Evolutionary conservation across 2,329 filamentous ascomycete genomes (phyloP), one percentile per base, ranked within the genome.

Genomic region (Pseudogymnoascus sp.): DNA sequence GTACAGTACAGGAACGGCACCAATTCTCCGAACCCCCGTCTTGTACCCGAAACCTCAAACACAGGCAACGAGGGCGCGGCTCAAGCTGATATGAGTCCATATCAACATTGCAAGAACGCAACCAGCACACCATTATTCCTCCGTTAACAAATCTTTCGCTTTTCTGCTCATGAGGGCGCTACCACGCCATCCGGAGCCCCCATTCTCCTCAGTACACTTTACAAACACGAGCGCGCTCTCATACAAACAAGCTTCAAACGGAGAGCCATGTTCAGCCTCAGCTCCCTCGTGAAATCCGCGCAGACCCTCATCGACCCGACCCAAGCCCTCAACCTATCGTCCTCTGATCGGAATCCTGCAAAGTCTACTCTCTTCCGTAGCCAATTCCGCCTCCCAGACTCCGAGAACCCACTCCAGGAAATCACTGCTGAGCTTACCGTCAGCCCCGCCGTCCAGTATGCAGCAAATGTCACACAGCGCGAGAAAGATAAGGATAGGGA

Each of bases 391-490:
- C 87, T 99, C 35, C 94, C 94, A 50, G 86, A 91, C 71, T 88
- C 90, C 39, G 93, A 99, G 76, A 92, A 89, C 65, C 94, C 94
- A 61, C 83, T 97, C 62, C 92, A 95, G 77, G 94, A 99, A 79
- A 97, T 99, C 76, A 92, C 89, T 64, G 92, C 94, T 71, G 94
- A 99, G 79, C 84, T 99, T 63, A 95, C 92, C 62, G 89, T 99
- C 63, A 87, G 88, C 61, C 86, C 84, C 64, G 84, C 84, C 66
- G 65, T 68, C 8, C 60, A 65, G 39, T 71, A 71, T 60, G 63
- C 68, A n/a, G 67, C 71, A 59, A 89, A 87, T 74, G 82, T 79
- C 68, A 86, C 82, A 64, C 84, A 87, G 58, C 86, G 87, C 64
- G 89, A 90, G 68, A 86, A 86, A 74, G 83, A 87, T 66, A 83